Evolutionary conservation across 805 yeast genomes (phyloP).

Genomic region (Hanseniaspora vineae): DNA sequence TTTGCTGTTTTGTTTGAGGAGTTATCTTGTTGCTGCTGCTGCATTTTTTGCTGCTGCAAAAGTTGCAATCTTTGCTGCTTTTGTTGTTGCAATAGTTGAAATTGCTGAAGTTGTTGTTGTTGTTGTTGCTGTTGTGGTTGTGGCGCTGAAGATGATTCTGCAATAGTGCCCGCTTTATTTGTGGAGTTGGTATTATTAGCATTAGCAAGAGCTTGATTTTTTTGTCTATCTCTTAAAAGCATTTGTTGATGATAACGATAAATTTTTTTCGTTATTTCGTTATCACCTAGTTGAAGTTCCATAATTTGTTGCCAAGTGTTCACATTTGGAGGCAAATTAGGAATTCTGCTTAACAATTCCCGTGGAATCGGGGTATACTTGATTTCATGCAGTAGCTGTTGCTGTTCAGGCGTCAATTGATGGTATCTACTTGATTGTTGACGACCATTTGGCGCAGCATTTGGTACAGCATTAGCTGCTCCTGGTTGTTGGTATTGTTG

Average conservation of each 20-base stretch:
- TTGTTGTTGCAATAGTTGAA: background rate
- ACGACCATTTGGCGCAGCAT: background rate
- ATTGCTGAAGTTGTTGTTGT: slow-evolving; percentile 24
- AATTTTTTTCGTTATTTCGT: slow-evolving; percentile 47
- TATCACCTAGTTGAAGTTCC: slow-evolving; percentile 46
- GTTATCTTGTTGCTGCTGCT: slow-evolving; percentile 6
- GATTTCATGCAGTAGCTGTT: slow-evolving; percentile 33
- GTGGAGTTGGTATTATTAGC: slow-evolving; percentile 6
- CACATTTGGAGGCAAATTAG: slow-evolving; percentile 64
- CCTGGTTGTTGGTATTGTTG: slow-evolving; percentile 14
- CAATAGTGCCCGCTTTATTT: slow-evolving; percentile 2
- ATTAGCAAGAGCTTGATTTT: slow-evolving; percentile 18
- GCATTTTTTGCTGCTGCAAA: slow-evolving; percentile 17
- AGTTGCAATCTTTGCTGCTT: slow-evolving; percentile 4
- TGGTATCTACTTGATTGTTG: background rate
- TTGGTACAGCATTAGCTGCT: slow-evolving; percentile 1
- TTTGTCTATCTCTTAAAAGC: slow-evolving; percentile 34
- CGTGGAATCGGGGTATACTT: slow-evolving; percentile 63
- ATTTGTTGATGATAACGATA: slow-evolving; percentile 56
- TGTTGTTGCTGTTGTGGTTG: slow-evolving; percentile 26
- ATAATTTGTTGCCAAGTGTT: slow-evolving; percentile 74
- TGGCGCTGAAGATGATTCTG: slow-evolving; percentile 9
- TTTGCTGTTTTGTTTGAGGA: slow-evolving; percentile 2
- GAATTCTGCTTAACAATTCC: slow-evolving; percentile 49
- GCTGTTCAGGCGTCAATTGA: slow-evolving; percentile 21